A percentile compares a stretch with the other conserved stretches of the same genome.
Evolutionary conservation across 2,329 filamentous ascomycete genomes (phyloP).

Genomic region (Corynespora cassiicola): DNA sequence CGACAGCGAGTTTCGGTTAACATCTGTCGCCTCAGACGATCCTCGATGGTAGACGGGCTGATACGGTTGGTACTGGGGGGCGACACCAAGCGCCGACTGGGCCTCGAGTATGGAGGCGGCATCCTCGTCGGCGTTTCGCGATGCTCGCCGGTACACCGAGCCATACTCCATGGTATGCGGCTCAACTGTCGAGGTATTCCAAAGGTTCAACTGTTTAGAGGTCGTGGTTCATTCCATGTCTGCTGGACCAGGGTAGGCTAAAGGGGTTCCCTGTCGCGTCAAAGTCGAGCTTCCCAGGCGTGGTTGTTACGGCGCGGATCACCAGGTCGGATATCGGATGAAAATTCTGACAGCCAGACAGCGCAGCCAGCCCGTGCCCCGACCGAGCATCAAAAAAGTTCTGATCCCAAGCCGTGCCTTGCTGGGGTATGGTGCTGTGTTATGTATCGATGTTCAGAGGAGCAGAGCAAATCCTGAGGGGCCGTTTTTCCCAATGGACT

Average conservation of each 20-base stretch:
- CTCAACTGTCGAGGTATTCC: background rate
- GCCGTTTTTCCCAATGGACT: background rate
- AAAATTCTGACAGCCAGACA: background rate
- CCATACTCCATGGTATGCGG: conserved; percentile 3
- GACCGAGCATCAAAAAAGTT: too few species aligned
- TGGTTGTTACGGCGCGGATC: background rate
- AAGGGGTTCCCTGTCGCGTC: conserved; percentile 1
- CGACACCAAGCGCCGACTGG: background rate
- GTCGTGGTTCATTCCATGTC: conserved; percentile 4
- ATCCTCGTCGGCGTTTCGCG: conserved; percentile 3
- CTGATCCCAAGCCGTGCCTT: too few species aligned
- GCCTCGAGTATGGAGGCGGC: conserved; percentile 3
- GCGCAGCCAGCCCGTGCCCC: too few species aligned
- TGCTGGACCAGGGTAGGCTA: background rate
- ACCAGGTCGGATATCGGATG: background rate
- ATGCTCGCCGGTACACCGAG: conserved; percentile 7
- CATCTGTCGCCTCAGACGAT: conserved; percentile 1
- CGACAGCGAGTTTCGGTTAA: conserved; percentile 5
- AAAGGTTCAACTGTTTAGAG: background rate
- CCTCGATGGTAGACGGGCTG: background rate
- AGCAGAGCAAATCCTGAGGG: too few species aligned
- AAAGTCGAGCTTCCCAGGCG: background rate
- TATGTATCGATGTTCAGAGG: too few species aligned
- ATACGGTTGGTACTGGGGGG: conserved; percentile 5
- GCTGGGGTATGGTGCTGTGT: too few species aligned